A percentile compares a stretch with the other conserved stretches of the same genome.
These are phyloP conservation scores for Fusarium palustre DNA, from an alignment of 2,329 filamentous ascomycete species.

Conservation along the genomic window DNA sequence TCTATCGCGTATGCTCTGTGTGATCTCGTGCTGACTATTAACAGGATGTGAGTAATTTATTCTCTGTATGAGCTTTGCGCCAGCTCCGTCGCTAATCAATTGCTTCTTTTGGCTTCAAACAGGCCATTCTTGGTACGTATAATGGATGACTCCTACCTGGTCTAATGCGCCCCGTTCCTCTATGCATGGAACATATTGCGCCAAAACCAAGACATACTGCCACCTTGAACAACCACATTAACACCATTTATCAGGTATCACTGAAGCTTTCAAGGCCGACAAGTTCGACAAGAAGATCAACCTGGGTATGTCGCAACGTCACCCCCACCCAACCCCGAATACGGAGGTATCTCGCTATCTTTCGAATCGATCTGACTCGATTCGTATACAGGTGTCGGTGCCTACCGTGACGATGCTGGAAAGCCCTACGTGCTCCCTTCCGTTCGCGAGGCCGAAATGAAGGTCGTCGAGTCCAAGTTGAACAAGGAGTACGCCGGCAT, in stretches of 20 bases:
- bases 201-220: constrained; percentile 27
- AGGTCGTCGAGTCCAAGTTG: constrained; percentile 79
- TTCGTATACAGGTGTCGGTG: constrained; percentile 78
- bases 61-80: constrained; percentile 14
- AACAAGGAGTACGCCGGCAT: constrained; percentile 99
- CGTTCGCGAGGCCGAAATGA: constrained; percentile 88
- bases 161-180: constrained; percentile 32
- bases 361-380: constrained; percentile 38
- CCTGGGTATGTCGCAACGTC: constrained; percentile 71
- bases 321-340: constrained; percentile 13
- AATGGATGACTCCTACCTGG: constrained; percentile 34
- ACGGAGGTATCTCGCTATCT: constrained; percentile 29
- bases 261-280: constrained; percentile 99
- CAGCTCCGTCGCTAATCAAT: constrained; percentile 42
- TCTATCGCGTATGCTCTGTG: constrained; percentile 26
- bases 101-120: constrained; percentile 35
- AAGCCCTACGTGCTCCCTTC: constrained; percentile 98
- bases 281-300: constrained; percentile 96
- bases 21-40: constrained; percentile 36
- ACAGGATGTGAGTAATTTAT: constrained; percentile 54
- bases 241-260: constrained; percentile 73
- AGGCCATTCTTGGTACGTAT: constrained; percentile 80
- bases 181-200: constrained; percentile 13
- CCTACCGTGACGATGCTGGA: constrained; percentile 97
- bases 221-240: constrained; percentile 35